These are phyloP conservation scores for Ophiocordyceps camponoti-saundersi DNA, from an alignment of 2,329 filamentous ascomycete genomes.

Conservation along the genomic window DNA sequence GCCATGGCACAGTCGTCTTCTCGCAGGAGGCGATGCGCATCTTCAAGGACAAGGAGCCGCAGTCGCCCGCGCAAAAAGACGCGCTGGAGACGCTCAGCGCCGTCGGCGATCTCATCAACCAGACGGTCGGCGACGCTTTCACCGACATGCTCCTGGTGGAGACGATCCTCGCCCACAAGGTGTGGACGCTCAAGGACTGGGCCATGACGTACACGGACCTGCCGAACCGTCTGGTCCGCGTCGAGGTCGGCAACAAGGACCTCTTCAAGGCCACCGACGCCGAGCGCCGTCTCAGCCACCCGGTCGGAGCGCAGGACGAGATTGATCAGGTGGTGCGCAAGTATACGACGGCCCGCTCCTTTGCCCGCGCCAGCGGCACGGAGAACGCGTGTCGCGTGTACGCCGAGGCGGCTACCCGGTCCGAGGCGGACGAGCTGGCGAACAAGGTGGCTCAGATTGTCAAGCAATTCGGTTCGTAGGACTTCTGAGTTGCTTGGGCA, in stretches of 20 bases:
- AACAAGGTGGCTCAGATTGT: constrained; percentile 66
- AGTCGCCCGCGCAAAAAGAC: constrained; percentile 82
- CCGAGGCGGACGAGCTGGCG: constrained; percentile 81
- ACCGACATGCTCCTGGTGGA: constrained; percentile 94
- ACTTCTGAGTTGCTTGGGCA: not conserved
- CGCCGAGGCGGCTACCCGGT: constrained; percentile 77
- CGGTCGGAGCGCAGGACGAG: constrained; percentile 61
- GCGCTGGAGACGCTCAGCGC: constrained; percentile 73
- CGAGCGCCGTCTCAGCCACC: constrained; percentile 71
- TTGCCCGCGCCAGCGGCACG: constrained; percentile 84
- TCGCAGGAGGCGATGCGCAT: constrained; percentile 64
- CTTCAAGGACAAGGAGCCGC: constrained; percentile 65
- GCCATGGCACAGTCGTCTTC: constrained; percentile 93
- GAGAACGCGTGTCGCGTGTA: constrained; percentile 95
- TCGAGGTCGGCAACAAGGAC: constrained; percentile 76
- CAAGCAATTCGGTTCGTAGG: constrained; percentile 31
- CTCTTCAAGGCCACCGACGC: constrained; percentile 86
- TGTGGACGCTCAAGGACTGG: constrained; percentile 83
- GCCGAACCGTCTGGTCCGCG: constrained; percentile 85
- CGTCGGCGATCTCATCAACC: constrained; percentile 85
- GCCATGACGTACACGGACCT: constrained; percentile 83
- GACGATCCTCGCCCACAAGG: constrained; percentile 88
- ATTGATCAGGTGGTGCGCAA: constrained; percentile 82
- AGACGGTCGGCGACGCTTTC: constrained; percentile 90
- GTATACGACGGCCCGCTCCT: constrained; percentile 76